Percentiles rank a stretch among this genome's conserved stretches.
phyloP scores from a whole-genome alignment of 1,284 basidiomycete genomes.

The Boletus semigastroideus region DNA sequence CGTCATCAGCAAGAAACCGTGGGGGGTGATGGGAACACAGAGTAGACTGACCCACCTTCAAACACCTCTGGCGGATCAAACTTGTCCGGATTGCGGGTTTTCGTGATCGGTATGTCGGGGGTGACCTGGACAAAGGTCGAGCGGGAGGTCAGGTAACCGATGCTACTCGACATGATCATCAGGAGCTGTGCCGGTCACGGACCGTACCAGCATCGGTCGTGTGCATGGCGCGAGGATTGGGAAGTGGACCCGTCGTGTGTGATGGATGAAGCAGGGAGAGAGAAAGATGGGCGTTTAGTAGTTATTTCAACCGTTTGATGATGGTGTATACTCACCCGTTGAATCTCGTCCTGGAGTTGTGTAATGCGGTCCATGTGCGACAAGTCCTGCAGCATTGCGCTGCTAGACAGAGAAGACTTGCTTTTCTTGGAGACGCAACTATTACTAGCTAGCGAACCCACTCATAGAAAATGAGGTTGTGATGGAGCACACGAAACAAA shows the following conservation, averaged over 20 bases:
- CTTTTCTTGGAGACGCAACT: constrained; percentile 10
- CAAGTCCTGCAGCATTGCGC: constrained; percentile 81
- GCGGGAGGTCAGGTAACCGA: constrained; percentile 72
- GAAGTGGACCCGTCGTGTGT: background rate
- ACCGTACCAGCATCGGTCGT: background rate
- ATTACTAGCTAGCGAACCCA: constrained; percentile 5
- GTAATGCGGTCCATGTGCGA: constrained; percentile 88
- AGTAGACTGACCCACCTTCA: constrained; percentile 42
- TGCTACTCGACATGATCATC: constrained; percentile 76
- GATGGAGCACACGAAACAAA: background rate
- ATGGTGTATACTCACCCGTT: constrained; percentile 59
- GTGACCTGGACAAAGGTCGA: constrained; percentile 74
- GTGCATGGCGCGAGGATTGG: background rate
- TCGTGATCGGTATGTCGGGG: constrained; percentile 71
- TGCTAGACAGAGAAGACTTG: constrained; percentile 14
- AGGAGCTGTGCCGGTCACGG: constrained; percentile 52
- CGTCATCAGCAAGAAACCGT: too few species aligned
- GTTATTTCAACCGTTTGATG: background rate
- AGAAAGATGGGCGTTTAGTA: background rate
- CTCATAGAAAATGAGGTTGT: constrained; percentile 4
- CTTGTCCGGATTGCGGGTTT: constrained; percentile 67
- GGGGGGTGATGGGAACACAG: background rate
- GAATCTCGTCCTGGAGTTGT: constrained; percentile 85
- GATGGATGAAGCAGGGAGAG: background rate
- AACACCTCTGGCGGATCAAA: constrained; percentile 68